Evolutionary conservation across 1,139 yeast species (phyloP).

Genomic region (Candida tropicalis): DNA sequence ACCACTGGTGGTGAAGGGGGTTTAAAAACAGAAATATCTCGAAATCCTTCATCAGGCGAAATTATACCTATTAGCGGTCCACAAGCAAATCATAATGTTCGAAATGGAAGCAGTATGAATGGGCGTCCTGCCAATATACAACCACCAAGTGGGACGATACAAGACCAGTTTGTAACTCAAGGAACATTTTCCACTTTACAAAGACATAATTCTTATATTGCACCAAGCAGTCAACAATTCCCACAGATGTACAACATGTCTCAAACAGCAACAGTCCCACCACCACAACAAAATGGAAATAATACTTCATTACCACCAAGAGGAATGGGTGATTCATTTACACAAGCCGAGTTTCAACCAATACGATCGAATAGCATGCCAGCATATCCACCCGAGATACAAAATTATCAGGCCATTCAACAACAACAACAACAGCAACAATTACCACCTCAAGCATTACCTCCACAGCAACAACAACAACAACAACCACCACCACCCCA

Average conservation of each 20-base stretch:
- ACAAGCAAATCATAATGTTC: background rate
- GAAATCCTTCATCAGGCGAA: background rate
- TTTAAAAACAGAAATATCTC: background rate
- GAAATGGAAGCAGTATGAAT: background rate
- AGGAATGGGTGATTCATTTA: slow-evolving; percentile 16
- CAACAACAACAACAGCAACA: slow-evolving; percentile 19
- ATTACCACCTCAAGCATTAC: slow-evolving; percentile 15
- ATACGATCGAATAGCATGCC: slow-evolving; percentile 15
- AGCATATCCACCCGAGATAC: slow-evolving; percentile 27
- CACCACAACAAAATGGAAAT: slow-evolving; percentile 15
- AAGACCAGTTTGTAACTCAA: slow-evolving; percentile 18
- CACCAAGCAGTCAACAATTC: slow-evolving; percentile 11
- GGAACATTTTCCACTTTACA: slow-evolving; percentile 20
- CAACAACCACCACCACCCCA: slow-evolving; percentile 16
- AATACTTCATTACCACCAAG: slow-evolving; percentile 21
- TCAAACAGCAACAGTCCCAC: slow-evolving; percentile 24
- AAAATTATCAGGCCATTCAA: slow-evolving; percentile 29
- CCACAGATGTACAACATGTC: slow-evolving; percentile 13
- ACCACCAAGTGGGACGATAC: slow-evolving; percentile 4
- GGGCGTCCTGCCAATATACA: background rate
- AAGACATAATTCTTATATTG: slow-evolving; percentile 16
- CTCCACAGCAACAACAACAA: slow-evolving; percentile 7
- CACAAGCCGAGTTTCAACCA: slow-evolving; percentile 30
- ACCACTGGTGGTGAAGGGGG: too few relatives aligned
- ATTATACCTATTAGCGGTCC: slow-evolving; percentile 3